Evolutionary conservation across 164 flowering plant genomes (phyloP).

Genomic region (Nelumbo lutea): DNA sequence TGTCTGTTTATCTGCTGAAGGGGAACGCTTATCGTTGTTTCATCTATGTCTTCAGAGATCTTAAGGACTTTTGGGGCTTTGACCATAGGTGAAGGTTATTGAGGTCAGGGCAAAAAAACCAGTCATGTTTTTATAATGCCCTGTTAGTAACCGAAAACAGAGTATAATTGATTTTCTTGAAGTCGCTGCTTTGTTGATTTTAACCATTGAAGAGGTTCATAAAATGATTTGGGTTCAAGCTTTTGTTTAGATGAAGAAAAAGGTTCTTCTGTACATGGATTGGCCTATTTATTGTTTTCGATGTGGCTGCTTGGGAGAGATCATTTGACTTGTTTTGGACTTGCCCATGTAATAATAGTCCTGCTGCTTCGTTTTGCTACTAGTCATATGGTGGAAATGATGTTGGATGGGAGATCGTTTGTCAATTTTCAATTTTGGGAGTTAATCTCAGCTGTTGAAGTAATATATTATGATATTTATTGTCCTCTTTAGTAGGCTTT

Average conservation of each 20-base stretch:
- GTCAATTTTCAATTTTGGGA: constrained; percentile 3
- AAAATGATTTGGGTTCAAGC: neutral
- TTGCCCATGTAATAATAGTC: neutral
- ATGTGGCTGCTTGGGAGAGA: constrained; percentile 1
- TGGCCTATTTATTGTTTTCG: constrained; percentile 4
- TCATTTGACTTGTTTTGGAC: neutral
- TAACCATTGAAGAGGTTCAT: neutral
- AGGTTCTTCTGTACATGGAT: neutral
- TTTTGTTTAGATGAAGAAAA: constrained; percentile 1
- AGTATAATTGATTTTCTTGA: neutral
- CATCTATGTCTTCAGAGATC: neutral
- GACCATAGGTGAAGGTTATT: neutral
- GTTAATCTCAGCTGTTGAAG: constrained; percentile 9
- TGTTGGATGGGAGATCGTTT: neutral
- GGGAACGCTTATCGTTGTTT: too few species aligned
- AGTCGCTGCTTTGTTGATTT: neutral
- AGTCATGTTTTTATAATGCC: neutral
- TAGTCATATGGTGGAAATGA: neutral
- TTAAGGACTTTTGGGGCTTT: neutral
- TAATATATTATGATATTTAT: constrained; percentile 1
- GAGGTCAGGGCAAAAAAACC: neutral
- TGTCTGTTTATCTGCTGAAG: constrained; percentile 1
- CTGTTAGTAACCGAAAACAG: neutral
- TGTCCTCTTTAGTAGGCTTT: constrained; percentile 8
- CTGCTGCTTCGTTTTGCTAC: constrained; percentile 2